Evolutionary conservation across 2,329 filamentous ascomycete genomes (phyloP).

Genomic region (Diaporthe amygdali): DNA sequence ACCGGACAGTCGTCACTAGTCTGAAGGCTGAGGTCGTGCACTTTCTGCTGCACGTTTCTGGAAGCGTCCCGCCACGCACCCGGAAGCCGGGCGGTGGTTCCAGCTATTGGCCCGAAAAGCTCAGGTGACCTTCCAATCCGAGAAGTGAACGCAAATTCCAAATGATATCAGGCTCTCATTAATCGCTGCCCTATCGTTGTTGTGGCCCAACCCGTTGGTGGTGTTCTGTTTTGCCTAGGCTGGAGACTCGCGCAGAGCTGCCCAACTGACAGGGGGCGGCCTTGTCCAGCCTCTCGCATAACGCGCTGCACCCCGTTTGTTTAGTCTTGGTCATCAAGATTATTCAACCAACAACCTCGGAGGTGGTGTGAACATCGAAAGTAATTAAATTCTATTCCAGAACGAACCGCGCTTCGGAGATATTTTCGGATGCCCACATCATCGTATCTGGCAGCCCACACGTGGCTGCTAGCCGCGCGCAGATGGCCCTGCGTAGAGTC

Average conservation of each 20-base stretch:
- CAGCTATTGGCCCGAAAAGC: neutral
- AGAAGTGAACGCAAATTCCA: neutral
- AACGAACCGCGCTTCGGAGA: neutral
- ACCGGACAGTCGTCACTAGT: neutral
- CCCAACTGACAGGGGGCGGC: slow-evolving; percentile 17
- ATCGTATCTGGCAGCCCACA: neutral
- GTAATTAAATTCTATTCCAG: neutral
- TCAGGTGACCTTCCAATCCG: slow-evolving; percentile 8
- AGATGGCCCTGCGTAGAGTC: neutral
- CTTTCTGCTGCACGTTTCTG: neutral
- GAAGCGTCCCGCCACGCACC: neutral
- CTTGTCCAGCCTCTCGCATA: neutral
- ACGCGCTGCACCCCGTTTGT: neutral
- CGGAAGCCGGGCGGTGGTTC: neutral
- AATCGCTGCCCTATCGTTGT: slow-evolving; percentile 14
- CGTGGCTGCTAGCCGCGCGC: neutral
- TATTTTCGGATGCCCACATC: neutral
- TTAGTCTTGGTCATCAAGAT: neutral
- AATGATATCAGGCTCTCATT: neutral
- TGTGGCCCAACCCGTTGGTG: slow-evolving; percentile 15
- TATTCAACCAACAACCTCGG: neutral
- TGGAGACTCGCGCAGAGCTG: neutral
- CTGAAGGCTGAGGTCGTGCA: neutral
- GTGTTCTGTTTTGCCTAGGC: neutral
- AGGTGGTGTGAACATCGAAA: neutral